Evolutionary conservation across 1,284 basidiomycete genomes (phyloP).

Genomic region (Ceratobasidium sp.): DNA sequence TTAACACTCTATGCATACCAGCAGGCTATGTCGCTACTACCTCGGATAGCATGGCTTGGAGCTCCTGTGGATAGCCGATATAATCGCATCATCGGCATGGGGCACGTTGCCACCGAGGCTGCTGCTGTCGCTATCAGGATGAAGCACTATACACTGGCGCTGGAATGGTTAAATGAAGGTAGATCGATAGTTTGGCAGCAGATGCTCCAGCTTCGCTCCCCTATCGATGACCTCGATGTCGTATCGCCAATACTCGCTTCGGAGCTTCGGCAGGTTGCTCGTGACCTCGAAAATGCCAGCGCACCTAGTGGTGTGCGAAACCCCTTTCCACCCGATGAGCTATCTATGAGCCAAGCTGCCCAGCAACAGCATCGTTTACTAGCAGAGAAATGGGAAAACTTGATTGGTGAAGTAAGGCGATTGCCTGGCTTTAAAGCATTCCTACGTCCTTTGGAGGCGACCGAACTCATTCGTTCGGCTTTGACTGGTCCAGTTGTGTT

Average conservation of each 20-base stretch:
- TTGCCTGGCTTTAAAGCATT: background rate
- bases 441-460: background rate
- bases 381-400: background rate
- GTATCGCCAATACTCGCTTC: background rate
- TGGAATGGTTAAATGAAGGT: background rate
- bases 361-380: background rate
- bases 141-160: background rate
- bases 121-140: background rate
- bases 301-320: no score
- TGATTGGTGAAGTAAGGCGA: background rate
- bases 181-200: background rate
- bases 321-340: no score
- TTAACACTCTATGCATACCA: background rate
- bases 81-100: background rate
- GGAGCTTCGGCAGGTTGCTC: background rate
- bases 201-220: background rate
- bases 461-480: background rate
- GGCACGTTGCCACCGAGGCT: background rate
- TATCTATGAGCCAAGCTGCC: no score
- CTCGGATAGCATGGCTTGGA: background rate
- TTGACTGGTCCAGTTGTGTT: background rate
- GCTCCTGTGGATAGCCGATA: background rate
- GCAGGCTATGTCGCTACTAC: background rate
- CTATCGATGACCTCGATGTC: background rate
- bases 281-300: no score